These are phyloP conservation scores for Cucurbita argyrosperma DNA, from an alignment of 306 rosid genomes.

Conservation along the genomic window DNA sequence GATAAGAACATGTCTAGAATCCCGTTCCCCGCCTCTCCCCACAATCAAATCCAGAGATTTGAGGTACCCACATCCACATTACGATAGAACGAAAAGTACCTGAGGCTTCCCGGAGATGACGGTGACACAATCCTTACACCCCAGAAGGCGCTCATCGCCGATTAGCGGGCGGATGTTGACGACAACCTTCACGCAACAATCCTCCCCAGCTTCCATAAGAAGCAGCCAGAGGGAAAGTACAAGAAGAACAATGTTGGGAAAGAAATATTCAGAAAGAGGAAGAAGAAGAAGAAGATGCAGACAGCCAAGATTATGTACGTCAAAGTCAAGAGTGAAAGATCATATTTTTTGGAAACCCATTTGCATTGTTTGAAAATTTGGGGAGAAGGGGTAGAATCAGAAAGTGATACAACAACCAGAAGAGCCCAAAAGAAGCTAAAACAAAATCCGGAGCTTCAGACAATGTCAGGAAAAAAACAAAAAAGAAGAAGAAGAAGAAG, in stretches of 20 bases:
- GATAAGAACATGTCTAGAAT: not conserved
- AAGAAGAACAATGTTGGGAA: not conserved
- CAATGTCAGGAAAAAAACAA: not conserved
- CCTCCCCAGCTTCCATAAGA: conserved; percentile 68
- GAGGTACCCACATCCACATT: conserved; percentile 10
- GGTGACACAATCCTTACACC: conserved; percentile 93
- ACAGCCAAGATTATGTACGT: not conserved
- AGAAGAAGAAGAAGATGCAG: not conserved
- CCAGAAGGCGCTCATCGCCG: conserved; percentile 82
- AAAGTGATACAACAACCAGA: conserved; percentile 22
- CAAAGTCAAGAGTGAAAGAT: conserved; percentile 4
- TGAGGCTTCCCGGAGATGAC: conserved; percentile 89
- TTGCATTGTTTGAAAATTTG: conserved; percentile 19
- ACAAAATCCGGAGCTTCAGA: not conserved
- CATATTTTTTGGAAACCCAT: conserved; percentile 14
- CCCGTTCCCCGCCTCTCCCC: not conserved
- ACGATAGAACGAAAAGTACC: conserved; percentile 31
- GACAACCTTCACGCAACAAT: conserved; percentile 91
- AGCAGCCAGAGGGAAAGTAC: conserved; percentile 1
- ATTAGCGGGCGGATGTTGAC: conserved; percentile 90
- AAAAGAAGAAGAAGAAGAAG: not conserved
- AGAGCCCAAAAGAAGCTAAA: not conserved
- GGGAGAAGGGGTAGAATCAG: conserved; percentile 12
- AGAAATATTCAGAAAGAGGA: not conserved
- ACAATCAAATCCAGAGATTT: not conserved